A percentile compares a stretch with the other conserved stretches of the same genome.
phyloP scores from a whole-genome alignment of 148 eudicot species.

The Euryodendron excelsum region DNA sequence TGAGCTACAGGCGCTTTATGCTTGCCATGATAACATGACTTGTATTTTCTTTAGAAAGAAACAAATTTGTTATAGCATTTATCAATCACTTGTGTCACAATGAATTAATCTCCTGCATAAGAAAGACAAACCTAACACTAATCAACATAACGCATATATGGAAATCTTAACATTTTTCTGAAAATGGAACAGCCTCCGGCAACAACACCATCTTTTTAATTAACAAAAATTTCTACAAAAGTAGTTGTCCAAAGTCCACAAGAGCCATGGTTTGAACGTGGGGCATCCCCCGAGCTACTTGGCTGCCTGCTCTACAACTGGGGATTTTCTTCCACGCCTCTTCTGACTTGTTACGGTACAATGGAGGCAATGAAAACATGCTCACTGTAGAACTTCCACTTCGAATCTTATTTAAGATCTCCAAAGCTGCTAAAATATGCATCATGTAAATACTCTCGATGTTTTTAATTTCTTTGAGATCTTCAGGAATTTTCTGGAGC shows the following conservation, averaged over 20 bases:
- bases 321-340: slow-evolving; percentile 41
- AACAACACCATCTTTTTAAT: neutral
- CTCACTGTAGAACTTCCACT: slow-evolving; percentile 65
- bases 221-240: neutral
- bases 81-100: no score
- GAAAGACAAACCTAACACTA: no score
- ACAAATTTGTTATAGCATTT: no score
- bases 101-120: no score
- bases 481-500: slow-evolving; percentile 40
- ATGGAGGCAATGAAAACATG: slow-evolving; percentile 63
- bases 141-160: no score
- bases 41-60: no score
- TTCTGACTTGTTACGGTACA: slow-evolving; percentile 32
- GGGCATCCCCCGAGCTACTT: neutral
- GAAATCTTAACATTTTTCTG: no score
- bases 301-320: slow-evolving; percentile 36
- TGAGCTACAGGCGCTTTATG: no score
- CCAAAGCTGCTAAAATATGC: slow-evolving; percentile 55
- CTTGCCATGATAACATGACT: no score
- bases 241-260: neutral
- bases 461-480: slow-evolving; percentile 49
- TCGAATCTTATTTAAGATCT: slow-evolving; percentile 56
- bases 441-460: slow-evolving; percentile 56
- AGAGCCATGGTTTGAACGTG: neutral
- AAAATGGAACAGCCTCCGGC: neutral